phyloP scores from a whole-genome alignment of 768 basidiomycete genomes.

The Gymnopilus junonius region DNA sequence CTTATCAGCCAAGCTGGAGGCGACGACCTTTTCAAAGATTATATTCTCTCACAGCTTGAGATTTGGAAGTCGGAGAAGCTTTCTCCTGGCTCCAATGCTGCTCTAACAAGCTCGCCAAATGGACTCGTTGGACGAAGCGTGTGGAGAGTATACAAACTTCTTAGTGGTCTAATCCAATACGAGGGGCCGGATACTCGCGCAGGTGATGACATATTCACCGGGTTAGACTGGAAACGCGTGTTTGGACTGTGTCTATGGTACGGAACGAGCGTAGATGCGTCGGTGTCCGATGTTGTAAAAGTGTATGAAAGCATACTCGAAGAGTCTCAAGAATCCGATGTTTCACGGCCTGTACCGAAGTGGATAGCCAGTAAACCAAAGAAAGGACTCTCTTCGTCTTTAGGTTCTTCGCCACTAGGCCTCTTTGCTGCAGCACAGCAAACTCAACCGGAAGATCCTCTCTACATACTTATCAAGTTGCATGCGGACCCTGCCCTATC shows the following conservation, averaged over 20 bases:
- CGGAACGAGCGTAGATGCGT: conserved; percentile 68
- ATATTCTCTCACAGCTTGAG: conserved; percentile 74
- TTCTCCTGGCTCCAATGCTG: conserved; percentile 38
- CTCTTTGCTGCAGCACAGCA: conserved; percentile 36
- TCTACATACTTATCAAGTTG: conserved; percentile 83
- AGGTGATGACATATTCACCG: conserved; percentile 56
- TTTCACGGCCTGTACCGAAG: conserved; percentile 64
- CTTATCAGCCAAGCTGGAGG: conserved; percentile 88
- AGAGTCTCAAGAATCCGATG: conserved; percentile 31
- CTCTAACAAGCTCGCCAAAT: conserved; percentile 18
- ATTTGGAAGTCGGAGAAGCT: conserved; percentile 78
- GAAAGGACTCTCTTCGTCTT: conserved; percentile 10
- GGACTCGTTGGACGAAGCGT: conserved; percentile 59
- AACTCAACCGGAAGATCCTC: conserved; percentile 54
- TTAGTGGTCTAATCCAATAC: conserved; percentile 73
- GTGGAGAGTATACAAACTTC: conserved; percentile 80
- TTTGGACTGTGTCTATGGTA: conserved; percentile 95
- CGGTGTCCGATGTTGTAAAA: conserved; percentile 70
- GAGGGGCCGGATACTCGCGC: conserved; percentile 55
- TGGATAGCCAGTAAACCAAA: conserved; percentile 45
- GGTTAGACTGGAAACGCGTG: conserved; percentile 92
- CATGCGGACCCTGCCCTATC: conserved; percentile 73
- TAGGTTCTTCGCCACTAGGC: conserved; percentile 19
- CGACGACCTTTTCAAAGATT: conserved; percentile 71
- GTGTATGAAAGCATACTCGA: conserved; percentile 55